phyloP scores from a whole-genome alignment of 2,329 filamentous ascomycete genomes.

The Nannizzia gypsea region DNA sequence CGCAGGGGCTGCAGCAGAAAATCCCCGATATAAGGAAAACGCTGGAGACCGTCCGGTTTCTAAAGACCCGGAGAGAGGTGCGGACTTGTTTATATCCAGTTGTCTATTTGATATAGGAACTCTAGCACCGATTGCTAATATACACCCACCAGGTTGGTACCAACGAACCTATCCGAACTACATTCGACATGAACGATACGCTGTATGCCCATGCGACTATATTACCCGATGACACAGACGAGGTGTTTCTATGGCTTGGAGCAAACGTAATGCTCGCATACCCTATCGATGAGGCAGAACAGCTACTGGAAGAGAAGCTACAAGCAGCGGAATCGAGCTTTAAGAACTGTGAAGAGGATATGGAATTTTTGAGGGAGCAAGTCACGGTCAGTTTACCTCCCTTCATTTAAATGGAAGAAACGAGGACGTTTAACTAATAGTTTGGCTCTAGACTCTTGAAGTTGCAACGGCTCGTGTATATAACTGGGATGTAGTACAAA shows the following conservation, averaged over 20 bases:
- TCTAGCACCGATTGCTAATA: not conserved
- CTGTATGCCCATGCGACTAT: conserved; percentile 81
- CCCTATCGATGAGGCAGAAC: conserved; percentile 74
- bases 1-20: conserved; percentile 76
- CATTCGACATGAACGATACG: conserved; percentile 94
- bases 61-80: conserved; percentile 66
- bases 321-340: conserved; percentile 66
- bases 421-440: not conserved
- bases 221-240: conserved; percentile 57
- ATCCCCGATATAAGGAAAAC: conserved; percentile 97
- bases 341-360: conserved; percentile 84
- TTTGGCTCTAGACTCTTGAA: conserved; percentile 63
- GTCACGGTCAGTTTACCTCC: conserved; percentile 64
- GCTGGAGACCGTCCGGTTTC: conserved; percentile 75
- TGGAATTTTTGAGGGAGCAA: conserved; percentile 91
- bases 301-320: conserved; percentile 65
- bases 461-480: conserved; percentile 95
- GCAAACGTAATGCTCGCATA: conserved; percentile 98
- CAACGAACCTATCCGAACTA: conserved; percentile 62
- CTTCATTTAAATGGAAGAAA: not conserved
- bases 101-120: not conserved
- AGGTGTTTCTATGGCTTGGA: conserved; percentile 96
- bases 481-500: conserved; percentile 96
- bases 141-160: conserved; percentile 21
- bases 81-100: conserved; percentile 8